Conservation (phyloP, 495 filamentous ascomycete genomes). For the Cercophora sp. region DNA sequence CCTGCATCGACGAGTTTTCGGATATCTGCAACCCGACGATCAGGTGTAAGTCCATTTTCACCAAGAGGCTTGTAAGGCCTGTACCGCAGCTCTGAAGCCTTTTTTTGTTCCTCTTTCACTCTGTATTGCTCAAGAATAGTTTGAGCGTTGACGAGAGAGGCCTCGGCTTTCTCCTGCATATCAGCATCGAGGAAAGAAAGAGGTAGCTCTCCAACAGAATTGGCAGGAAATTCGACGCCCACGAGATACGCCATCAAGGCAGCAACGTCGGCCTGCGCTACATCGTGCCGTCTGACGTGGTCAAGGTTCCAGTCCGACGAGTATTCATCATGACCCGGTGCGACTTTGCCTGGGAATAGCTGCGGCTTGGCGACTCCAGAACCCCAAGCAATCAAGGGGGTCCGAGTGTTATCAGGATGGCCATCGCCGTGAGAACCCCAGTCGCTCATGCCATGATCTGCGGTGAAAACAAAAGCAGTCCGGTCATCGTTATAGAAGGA, state of each 20-base stretch:
- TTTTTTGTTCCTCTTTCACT: conserved; percentile 89
- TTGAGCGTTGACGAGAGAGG: conserved; percentile 77
- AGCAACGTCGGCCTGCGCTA: conserved; percentile 91
- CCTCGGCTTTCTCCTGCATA: conserved; percentile 74
- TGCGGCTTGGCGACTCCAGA: conserved; percentile 81
- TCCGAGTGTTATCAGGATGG: conserved; percentile 95
- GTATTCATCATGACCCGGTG: conserved; percentile 86
- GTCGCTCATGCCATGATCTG: conserved; percentile 98
- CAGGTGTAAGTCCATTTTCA: conserved; percentile 58
- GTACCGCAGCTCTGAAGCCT: conserved; percentile 68
- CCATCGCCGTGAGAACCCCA: conserved; percentile 97
- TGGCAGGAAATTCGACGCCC: conserved; percentile 87
- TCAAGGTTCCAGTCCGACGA: conserved; percentile 85
- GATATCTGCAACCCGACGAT: conserved; percentile 65
- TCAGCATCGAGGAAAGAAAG: conserved; percentile 72
- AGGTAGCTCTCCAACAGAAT: conserved; percentile 93
- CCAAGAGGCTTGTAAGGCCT: conserved; percentile 62
- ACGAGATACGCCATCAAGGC: conserved; percentile 95
- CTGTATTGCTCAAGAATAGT: conserved; percentile 95
- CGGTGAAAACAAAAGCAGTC: conserved; percentile 95
- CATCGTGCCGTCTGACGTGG: conserved; percentile 79
- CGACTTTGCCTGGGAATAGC: conserved; percentile 45
- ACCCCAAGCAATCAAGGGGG: conserved; percentile 90
- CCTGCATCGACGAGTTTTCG: conserved; percentile 61
- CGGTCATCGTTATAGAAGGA: conserved; percentile 89